phyloP scores from a whole-genome alignment of 2,329 filamentous ascomycete species.

The Penicillium glabrum region DNA sequence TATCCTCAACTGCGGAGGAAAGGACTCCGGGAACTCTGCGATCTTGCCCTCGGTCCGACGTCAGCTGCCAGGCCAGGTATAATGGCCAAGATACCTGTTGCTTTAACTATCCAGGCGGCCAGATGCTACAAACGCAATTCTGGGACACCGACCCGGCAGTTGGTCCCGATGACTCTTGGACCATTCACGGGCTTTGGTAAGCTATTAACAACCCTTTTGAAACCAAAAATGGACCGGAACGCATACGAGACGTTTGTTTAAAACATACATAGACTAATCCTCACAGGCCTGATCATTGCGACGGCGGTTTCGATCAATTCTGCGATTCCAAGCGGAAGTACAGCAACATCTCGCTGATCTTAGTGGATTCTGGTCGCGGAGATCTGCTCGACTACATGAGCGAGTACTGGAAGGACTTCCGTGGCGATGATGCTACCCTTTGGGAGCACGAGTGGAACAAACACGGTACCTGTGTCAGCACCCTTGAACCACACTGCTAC shows the following conservation, averaged over 20 bases:
- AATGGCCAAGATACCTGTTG: constrained; percentile 67
- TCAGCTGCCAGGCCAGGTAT: constrained; percentile 66
- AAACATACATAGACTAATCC: neutral
- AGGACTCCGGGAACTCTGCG: constrained; percentile 9
- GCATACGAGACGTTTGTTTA: neutral
- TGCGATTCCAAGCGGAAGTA: constrained; percentile 65
- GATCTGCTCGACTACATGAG: constrained; percentile 67
- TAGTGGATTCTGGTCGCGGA: constrained; percentile 54
- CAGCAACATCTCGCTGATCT: constrained; percentile 64
- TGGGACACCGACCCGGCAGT: constrained; percentile 68
- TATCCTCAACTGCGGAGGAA: constrained; percentile 21
- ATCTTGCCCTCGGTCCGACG: constrained; percentile 37
- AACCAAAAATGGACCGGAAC: neutral
- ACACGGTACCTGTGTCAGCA: constrained; percentile 73
- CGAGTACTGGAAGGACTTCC: constrained; percentile 69
- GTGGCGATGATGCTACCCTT: constrained; percentile 62
- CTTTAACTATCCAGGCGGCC: constrained; percentile 70
- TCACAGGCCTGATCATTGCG: constrained; percentile 63
- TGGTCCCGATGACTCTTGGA: constrained; percentile 70
- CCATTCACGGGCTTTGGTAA: constrained; percentile 68
- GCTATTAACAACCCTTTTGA: constrained; percentile 7
- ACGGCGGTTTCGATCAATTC: constrained; percentile 66
- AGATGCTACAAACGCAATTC: constrained; percentile 73
- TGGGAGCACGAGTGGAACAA: constrained; percentile 77
- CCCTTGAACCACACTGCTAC: constrained; percentile 68